A percentile compares a stretch with the other conserved stretches of the same genome.
Evolutionary conservation across 495 filamentous ascomycete genomes (phyloP).

Genomic region (Hyaloscypha variabilis): DNA sequence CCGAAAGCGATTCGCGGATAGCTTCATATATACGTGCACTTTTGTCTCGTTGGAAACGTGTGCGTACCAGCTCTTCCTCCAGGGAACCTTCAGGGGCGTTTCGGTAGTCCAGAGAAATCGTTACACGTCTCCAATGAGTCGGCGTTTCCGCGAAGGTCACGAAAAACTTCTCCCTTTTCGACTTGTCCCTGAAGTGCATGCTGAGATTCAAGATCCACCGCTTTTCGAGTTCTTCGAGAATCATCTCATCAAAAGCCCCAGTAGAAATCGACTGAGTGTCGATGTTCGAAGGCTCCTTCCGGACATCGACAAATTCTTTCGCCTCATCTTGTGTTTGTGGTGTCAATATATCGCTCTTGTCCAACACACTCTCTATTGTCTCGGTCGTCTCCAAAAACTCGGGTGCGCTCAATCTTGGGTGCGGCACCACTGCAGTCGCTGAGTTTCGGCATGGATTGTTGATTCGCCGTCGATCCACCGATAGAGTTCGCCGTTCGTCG

Average conservation of each 20-base stretch:
- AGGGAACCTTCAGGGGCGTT: conserved; percentile 78
- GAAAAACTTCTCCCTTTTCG: conserved; percentile 97
- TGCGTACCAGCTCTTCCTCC: conserved; percentile 75
- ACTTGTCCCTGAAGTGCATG: conserved; percentile 97
- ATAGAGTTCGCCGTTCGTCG: conserved; percentile 73
- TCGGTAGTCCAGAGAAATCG: conserved; percentile 93
- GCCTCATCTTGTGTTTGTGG: conserved; percentile 18
- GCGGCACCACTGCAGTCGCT: conserved; percentile 12
- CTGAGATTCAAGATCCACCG: conserved; percentile 97
- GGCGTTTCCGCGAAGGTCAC: conserved; percentile 86
- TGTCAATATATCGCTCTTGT: background rate
- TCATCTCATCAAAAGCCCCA: conserved; percentile 56
- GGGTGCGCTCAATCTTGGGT: conserved; percentile 28
- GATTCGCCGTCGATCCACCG: conserved; percentile 56
- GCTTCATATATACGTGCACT: conserved; percentile 94
- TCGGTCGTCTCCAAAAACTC: conserved; percentile 24
- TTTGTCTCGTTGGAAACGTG: conserved; percentile 90
- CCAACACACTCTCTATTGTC: conserved; percentile 21
- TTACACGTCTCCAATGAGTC: conserved; percentile 83
- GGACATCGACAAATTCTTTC: conserved; percentile 25
- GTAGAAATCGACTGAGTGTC: conserved; percentile 47
- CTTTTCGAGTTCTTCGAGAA: conserved; percentile 81
- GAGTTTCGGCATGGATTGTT: conserved; percentile 19
- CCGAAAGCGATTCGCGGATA: conserved; percentile 85
- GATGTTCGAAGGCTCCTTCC: conserved; percentile 22